Percentiles rank a stretch among this genome's conserved stretches.
phyloP scores from a whole-genome alignment of 768 basidiomycete genomes.

The Tylopilus subfusipes region DNA sequence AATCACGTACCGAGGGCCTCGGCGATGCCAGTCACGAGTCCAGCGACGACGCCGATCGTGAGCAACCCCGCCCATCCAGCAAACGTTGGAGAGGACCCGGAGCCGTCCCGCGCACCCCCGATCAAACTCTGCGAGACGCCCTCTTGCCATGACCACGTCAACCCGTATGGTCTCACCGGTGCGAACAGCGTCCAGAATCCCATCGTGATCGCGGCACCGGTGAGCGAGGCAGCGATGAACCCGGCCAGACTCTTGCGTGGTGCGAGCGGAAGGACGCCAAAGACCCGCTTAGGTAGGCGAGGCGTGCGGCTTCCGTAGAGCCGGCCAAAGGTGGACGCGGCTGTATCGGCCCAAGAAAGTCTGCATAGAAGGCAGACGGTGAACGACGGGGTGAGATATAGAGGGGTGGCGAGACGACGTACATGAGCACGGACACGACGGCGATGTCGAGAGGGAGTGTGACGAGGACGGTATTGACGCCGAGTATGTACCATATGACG shows the following conservation, averaged over 20 bases:
- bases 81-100: constrained; percentile 5
- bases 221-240: constrained; percentile 72
- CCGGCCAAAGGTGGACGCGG: constrained; percentile 90
- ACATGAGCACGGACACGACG: constrained; percentile 88
- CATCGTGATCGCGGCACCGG: constrained; percentile 61
- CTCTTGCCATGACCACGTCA: constrained; percentile 56
- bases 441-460: constrained; percentile 85
- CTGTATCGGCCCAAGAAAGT: constrained; percentile 94
- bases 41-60: constrained; percentile 59
- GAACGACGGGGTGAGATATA: background rate
- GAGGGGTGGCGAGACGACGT: constrained; percentile 29
- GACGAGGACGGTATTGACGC: constrained; percentile 72
- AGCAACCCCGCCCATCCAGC: constrained; percentile 45
- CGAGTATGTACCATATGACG: constrained; percentile 85
- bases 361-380: constrained; percentile 37
- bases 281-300: constrained; percentile 48
- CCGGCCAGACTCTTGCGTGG: constrained; percentile 83
- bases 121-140: constrained; percentile 40
- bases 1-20: constrained; percentile 79
- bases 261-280: constrained; percentile 61
- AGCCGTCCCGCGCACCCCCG: background rate
- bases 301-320: constrained; percentile 71
- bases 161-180: constrained; percentile 40
- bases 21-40: constrained; percentile 78
- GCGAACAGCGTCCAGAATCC: constrained; percentile 71